These are phyloP conservation scores for Coemansia biformis DNA, from an alignment of 192 early-diverging fungal species.

Conservation along the genomic window DNA sequence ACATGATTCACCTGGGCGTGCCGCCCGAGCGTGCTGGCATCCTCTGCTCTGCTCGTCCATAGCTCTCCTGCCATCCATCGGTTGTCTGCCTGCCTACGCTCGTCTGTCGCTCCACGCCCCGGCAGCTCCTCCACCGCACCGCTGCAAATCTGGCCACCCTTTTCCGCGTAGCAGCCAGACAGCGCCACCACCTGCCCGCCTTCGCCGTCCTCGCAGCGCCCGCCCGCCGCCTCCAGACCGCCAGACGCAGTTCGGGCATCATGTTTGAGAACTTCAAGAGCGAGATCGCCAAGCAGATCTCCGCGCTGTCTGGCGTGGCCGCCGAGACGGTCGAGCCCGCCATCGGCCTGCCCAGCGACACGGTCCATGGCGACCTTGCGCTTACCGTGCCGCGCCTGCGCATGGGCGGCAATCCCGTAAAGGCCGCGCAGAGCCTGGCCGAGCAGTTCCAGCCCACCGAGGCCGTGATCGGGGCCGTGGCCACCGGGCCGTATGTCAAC, in stretches of 20 bases:
- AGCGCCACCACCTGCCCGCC: too few relatives aligned
- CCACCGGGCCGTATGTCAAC: conserved; percentile 71
- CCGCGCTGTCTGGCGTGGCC: conserved; percentile 53
- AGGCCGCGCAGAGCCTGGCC: conserved; percentile 58
- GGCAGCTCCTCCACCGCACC: too few relatives aligned
- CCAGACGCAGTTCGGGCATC: conserved; percentile 2
- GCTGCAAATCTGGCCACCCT: background rate
- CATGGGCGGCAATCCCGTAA: conserved; percentile 65
- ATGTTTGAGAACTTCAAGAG: conserved; percentile 64
- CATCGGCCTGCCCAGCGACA: conserved; percentile 56
- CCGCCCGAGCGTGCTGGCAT: too few relatives aligned
- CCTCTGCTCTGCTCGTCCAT: too few relatives aligned
- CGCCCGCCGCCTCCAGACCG: background rate
- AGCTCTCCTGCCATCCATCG: too few relatives aligned
- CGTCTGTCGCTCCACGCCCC: too few relatives aligned
- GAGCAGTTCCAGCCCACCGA: conserved; percentile 60
- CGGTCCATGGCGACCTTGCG: conserved; percentile 65
- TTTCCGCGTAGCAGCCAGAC: too few relatives aligned
- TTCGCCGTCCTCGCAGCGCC: background rate
- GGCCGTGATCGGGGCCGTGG: conserved; percentile 49
- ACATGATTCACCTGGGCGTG: too few relatives aligned
- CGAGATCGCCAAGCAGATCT: conserved; percentile 56
- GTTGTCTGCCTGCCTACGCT: too few relatives aligned
- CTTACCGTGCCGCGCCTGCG: conserved; percentile 64
- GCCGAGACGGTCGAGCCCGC: conserved; percentile 51